phyloP scores from a whole-genome alignment of 2,329 filamentous ascomycete species.

The Apiospora malaysiana region DNA sequence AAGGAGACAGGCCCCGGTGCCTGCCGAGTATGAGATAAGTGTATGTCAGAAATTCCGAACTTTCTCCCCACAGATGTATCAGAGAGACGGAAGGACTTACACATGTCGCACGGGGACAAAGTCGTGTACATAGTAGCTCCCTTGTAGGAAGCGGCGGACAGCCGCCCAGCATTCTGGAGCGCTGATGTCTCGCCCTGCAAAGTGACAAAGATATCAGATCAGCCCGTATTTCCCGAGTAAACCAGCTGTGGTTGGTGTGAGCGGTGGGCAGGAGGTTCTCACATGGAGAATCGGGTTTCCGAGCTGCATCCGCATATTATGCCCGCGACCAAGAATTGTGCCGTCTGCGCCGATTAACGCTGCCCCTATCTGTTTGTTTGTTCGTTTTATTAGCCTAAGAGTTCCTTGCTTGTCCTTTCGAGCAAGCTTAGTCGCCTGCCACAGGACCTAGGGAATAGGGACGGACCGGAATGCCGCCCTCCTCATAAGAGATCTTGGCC shows the following conservation, averaged over 20 bases:
- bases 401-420: neutral
- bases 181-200: conserved; percentile 75
- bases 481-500: conserved; percentile 49
- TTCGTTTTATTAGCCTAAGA: neutral
- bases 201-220: neutral
- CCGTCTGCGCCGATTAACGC: conserved; percentile 72
- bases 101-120: conserved; percentile 82
- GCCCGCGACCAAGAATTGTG: conserved; percentile 72
- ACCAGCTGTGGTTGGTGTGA: too few species aligned
- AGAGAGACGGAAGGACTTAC: conserved; percentile 38
- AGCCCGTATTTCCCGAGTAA: too few species aligned
- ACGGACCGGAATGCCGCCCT: conserved; percentile 54
- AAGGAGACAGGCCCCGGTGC: conserved; percentile 75
- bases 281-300: conserved; percentile 75
- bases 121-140: conserved; percentile 85
- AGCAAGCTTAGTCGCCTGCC: neutral
- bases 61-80: too few species aligned
- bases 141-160: conserved; percentile 71
- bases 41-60: neutral
- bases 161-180: conserved; percentile 75
- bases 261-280: conserved; percentile 34
- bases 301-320: conserved; percentile 78
- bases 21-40: conserved; percentile 25
- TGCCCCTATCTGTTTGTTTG: conserved; percentile 52
- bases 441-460: too few species aligned